Evolutionary conservation across 2,329 filamentous ascomycete genomes (phyloP).

Genomic region (Venturia carpophila): DNA sequence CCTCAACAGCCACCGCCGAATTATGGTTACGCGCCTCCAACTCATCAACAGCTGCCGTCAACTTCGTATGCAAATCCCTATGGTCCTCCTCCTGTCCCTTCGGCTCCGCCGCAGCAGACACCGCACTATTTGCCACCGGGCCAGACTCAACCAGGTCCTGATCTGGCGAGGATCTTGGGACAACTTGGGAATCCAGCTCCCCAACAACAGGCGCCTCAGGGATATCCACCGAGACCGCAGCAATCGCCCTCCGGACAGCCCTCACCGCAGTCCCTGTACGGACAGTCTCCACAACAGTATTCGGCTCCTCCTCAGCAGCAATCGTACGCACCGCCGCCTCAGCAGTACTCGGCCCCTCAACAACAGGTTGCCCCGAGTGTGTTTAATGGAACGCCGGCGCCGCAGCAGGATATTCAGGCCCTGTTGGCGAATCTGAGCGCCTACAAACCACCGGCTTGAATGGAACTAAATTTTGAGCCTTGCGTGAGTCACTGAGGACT

Average conservation of each 20-base stretch:
- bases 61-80: conserved; percentile 2
- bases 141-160: conserved; percentile 1
- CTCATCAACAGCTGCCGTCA: neutral
- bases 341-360: neutral
- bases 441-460: conserved; percentile 14
- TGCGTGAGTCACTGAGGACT: no score
- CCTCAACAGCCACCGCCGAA: conserved; percentile 11
- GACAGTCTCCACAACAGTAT: neutral
- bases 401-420: conserved; percentile 9
- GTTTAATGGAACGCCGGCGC: neutral
- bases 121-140: neutral
- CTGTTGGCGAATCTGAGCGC: conserved; percentile 14
- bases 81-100: neutral
- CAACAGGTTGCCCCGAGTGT: neutral
- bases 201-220: neutral
- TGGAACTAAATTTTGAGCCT: no score
- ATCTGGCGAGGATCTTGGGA: conserved; percentile 14
- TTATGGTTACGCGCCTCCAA: neutral
- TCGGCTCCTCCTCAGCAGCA: neutral
- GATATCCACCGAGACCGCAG: neutral
- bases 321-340: neutral
- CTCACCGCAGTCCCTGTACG: neutral
- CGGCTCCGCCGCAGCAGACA: neutral
- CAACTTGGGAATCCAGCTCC: conserved; percentile 3
- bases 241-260: neutral